Evolutionary conservation across 352 stramenopile species (phyloP), one percentile per base, ranked within the genome.

Genomic region (Phytophthora macrochlamydospora): DNA sequence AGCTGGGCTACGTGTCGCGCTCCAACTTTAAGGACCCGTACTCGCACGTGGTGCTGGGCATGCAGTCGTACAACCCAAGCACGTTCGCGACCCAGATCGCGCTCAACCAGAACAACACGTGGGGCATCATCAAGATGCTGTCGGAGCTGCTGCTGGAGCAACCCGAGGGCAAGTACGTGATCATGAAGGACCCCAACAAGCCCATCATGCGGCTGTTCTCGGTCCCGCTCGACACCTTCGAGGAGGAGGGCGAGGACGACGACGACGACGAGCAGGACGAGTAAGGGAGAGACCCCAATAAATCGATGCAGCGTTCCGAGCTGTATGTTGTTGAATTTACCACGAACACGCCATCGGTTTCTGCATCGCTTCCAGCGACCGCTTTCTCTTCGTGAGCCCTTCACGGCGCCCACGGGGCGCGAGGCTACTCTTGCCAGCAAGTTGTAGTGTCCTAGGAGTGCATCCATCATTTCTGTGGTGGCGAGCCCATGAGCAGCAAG

Each of bases 131-230:
- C 76, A 95, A 95, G 77, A 98, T 98, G 88, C 90, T 99, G 58
- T 83, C 97, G 44, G 87, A 98, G 71, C 75, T 98, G 54, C 82
- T 99, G 56, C 79, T 97, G 43, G 93, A 98, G 76, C 89, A 99
- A 73, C 83, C 93, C 4, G 94, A 99, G 69, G 97, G 97, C 55
- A 99, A 99, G 84, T 99, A 99, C 81, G 95, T 99, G 48, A 89
- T 99, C 65, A 95, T 98, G 87, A 97, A 98, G 71, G 97, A 99
- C 83, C 97, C 97, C 11, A 99, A 99, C 85, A 99, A 99, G 80
- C 89, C 96, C 12, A 85, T 99, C 64, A 77, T 99, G 46, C 90
- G 93, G 51, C 87, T 99, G 56, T 99, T 99, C 85, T 88, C 87
- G 51, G 97, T 99, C 49, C 97, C 97, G 42, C 62, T 88, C 51